Base-by-base conservation (phyloP, 306 rosid species). In the Trifolium fragiferum region DNA sequence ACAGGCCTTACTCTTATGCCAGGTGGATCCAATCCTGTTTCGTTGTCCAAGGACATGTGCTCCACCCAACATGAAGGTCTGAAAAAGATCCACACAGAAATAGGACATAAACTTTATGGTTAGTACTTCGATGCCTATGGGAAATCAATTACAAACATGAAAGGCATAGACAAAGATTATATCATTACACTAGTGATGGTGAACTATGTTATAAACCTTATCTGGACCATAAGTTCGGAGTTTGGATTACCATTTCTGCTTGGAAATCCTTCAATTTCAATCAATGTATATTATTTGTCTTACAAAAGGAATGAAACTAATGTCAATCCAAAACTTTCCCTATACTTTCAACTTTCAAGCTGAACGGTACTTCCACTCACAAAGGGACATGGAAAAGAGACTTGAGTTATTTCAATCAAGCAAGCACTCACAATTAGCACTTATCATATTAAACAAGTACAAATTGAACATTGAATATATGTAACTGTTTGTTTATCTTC, bases 31-130 rank as follows among this genome's bases (percentile, higher is more conserved):
- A 92, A 16, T 69, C 97, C 97, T 25, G 90, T 86, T 87, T 91
- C 95, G 41, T 91, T 91, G 84, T 91, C 93, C 69, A 91, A 80
- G 46, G 95, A 87, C 95, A 91, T 92, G 81, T 92, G 97, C 46
- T 89, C 96, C 62, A 50, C 89, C 96, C 97, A 92, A 82, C 97
- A 92, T 16, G 88, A 88, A 46, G 97, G 97, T 79, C 97, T 91
- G 86, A 66, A 66, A 62, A 76, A 59, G 38, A 74, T 74, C 47
- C 76, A 85, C 40, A 13, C 40, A 58, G 27, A 68, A 72, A 50
- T 50, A 25, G 19, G 38, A 76, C 66, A 25, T 69, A 19, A 78
- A 20, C 43, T 21, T 67, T 60, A 21, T 30, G 21, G 73, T 30
- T 7, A 13, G 33, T 30, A 51, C 38, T 53, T 53, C 49, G 35